Percentiles rank a stretch among this genome's conserved stretches.
Evolutionary conservation across 2,329 filamentous ascomycete genomes (phyloP).

Genomic region (Chaetomium sp.): DNA sequence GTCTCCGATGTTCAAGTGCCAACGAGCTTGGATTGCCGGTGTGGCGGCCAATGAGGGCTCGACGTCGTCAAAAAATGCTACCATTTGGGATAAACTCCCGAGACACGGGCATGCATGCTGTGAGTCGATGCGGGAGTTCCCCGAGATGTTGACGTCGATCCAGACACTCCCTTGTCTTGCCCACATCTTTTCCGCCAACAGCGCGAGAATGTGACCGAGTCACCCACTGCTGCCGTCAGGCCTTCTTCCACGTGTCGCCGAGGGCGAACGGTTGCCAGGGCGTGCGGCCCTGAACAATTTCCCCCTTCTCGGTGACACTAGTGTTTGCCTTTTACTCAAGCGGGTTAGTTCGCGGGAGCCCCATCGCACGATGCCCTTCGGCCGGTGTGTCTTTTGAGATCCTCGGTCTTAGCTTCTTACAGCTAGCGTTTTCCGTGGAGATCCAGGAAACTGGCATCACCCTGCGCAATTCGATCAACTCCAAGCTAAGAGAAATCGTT

Average conservation of each 20-base stretch:
- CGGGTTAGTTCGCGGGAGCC: background rate
- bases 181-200: background rate
- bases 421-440: constrained; percentile 1
- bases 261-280: background rate
- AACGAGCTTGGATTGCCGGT: constrained; percentile 5
- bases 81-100: constrained; percentile 13
- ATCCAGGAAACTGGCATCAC: background rate
- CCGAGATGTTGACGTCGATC: constrained; percentile 4
- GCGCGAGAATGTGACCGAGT: background rate
- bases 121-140: constrained; percentile 8
- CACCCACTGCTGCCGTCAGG: background rate
- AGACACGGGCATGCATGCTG: constrained; percentile 14
- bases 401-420: constrained; percentile 11
- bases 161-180: background rate
- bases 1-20: constrained; percentile 4
- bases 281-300: background rate
- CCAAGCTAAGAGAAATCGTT: constrained; percentile 4
- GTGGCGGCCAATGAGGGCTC: constrained; percentile 14
- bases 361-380: constrained; percentile 14
- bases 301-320: background rate
- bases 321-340: constrained; percentile 20
- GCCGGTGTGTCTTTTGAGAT: background rate
- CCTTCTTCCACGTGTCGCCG: constrained; percentile 1
- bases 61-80: background rate
- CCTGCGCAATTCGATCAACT: constrained; percentile 1